Percentiles rank a stretch among this genome's conserved stretches.
phyloP scores from a whole-genome alignment of 768 basidiomycete species.

The Tephrocybe sp. region DNA sequence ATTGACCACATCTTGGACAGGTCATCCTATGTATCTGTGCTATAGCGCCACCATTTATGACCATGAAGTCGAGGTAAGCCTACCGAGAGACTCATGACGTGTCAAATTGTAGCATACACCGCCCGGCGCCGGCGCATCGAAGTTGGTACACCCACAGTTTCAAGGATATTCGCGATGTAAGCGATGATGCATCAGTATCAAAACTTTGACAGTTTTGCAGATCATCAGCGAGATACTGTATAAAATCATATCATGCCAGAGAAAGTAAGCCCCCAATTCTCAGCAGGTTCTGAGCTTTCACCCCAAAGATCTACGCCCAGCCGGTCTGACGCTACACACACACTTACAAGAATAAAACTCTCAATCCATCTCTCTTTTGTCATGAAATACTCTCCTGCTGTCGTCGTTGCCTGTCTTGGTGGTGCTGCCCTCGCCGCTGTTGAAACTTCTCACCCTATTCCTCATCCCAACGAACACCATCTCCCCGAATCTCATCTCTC shows the following conservation, averaged over 20 bases:
- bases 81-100: too few relatives aligned
- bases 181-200: too few relatives aligned
- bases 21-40: too few relatives aligned
- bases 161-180: too few relatives aligned
- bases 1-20: too few relatives aligned
- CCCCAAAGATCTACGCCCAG: constrained; percentile 12
- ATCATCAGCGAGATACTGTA: background rate
- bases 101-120: too few relatives aligned
- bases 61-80: too few relatives aligned
- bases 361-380: background rate
- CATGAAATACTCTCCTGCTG: constrained; percentile 18
- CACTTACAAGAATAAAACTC: background rate
- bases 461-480: background rate
- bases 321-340: constrained; percentile 15
- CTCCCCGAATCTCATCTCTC: background rate
- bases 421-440: constrained; percentile 14
- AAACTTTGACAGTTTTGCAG: too few relatives aligned
- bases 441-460: background rate
- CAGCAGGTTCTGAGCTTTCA: constrained; percentile 19
- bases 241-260: background rate
- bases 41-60: too few relatives aligned
- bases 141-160: too few relatives aligned
- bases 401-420: constrained; percentile 15
- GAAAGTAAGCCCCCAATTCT: constrained; percentile 15
- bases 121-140: too few relatives aligned